Conservation (phyloP, 768 basidiomycete species). For the Scleroderma bovista region DNA sequence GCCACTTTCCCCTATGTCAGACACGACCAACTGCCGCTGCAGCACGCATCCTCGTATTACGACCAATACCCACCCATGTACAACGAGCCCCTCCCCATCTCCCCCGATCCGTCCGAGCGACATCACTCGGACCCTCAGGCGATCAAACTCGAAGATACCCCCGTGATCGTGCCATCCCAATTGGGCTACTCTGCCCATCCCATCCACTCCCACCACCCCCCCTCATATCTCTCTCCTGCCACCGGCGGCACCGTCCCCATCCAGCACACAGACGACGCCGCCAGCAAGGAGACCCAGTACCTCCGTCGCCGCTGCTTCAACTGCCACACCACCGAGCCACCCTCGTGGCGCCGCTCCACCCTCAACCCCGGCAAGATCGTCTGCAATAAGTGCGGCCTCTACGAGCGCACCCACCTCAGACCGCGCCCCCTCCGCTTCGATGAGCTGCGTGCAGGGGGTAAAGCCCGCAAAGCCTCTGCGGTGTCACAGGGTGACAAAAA, state of each 20-base stretch:
- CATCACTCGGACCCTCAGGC: constrained; percentile 22
- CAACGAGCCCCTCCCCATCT: constrained; percentile 32
- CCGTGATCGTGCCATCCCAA: constrained; percentile 59
- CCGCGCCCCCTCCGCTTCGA: constrained; percentile 82
- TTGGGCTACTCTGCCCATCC: constrained; percentile 27
- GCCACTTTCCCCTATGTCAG: constrained; percentile 75
- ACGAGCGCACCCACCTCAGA: constrained; percentile 83
- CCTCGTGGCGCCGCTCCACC: constrained; percentile 81
- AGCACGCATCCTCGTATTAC: constrained; percentile 27
- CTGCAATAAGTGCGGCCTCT: constrained; percentile 90
- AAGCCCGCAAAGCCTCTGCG: constrained; percentile 51
- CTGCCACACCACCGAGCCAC: constrained; percentile 88
- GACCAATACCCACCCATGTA: constrained; percentile 34
- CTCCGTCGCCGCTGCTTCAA: constrained; percentile 85
- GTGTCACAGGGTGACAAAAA: constrained; percentile 26
- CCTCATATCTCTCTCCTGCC: constrained; percentile 38
- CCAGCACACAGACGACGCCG: constrained; percentile 87
- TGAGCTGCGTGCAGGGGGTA: constrained; percentile 82
- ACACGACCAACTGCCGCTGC: constrained; percentile 51
- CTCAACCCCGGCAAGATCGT: constrained; percentile 91
- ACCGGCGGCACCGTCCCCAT: constrained; percentile 48
- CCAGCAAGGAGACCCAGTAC: constrained; percentile 87
- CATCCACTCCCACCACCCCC: constrained; percentile 30
- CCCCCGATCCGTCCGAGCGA: constrained; percentile 17
- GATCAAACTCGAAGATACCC: constrained; percentile 65